phyloP scores from a whole-genome alignment of 164 flowering plant genomes.

The grape (Vitis vinifera) region ASM3070453v1 NC_081810.1:23584001-23584500 shows the following conservation, averaged over 20 bases:
- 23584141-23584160: neutral
- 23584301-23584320: neutral
- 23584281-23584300: neutral
- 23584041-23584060: neutral
- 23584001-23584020: neutral
- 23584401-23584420: neutral
- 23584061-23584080: too few relatives aligned
- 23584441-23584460: neutral
- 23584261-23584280: neutral
- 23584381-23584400: neutral
- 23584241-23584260: neutral
- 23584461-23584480: neutral
- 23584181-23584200: neutral
- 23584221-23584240: neutral
- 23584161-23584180: neutral
- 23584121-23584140: too few relatives aligned
- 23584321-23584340: too few relatives aligned
- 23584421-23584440: neutral
- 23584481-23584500: neutral
- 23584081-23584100: too few relatives aligned
- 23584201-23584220: neutral
- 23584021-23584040: too few relatives aligned
- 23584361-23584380: neutral
- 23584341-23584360: too few relatives aligned
- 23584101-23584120: too few relatives aligned